Conservation (phyloP, 139 green algal genomes). For the Monoraphidium neglectum region DNA sequence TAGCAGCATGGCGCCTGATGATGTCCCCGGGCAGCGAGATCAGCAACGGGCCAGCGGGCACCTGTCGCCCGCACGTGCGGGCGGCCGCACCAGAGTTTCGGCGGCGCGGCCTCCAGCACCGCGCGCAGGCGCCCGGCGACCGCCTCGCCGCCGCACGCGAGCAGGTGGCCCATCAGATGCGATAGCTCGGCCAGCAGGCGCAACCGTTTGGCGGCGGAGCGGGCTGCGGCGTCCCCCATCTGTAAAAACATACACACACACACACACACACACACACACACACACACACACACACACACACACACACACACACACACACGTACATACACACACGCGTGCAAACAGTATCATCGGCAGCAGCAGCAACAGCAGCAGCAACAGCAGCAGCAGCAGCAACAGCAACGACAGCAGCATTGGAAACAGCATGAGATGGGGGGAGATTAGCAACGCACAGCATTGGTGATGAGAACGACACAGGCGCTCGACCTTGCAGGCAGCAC, state of each 20-base stretch:
- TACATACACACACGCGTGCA: neutral
- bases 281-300: neutral
- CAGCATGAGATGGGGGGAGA: no score
- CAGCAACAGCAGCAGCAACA: no score
- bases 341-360: neutral
- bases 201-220: slow-evolving; percentile 2
- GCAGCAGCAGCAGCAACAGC: slow-evolving; percentile 4
- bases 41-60: no score
- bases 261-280: slow-evolving; percentile 2
- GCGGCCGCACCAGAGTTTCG: no score
- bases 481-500: no score
- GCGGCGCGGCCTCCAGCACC: neutral
- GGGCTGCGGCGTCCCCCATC: slow-evolving; percentile 5
- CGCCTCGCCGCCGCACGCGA: slow-evolving; percentile 18
- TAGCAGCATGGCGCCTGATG: no score
- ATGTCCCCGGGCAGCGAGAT: no score
- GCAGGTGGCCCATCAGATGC: slow-evolving; percentile 2
- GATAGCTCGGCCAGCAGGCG: slow-evolving; percentile 20
- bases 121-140: slow-evolving; percentile 11
- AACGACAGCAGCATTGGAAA: no score
- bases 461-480: no score
- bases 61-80: no score
- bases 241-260: neutral
- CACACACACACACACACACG: neutral
- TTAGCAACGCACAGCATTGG: no score